Conservation (phyloP, 139 green algal genomes). For the Picochlorum sp. region DNA sequence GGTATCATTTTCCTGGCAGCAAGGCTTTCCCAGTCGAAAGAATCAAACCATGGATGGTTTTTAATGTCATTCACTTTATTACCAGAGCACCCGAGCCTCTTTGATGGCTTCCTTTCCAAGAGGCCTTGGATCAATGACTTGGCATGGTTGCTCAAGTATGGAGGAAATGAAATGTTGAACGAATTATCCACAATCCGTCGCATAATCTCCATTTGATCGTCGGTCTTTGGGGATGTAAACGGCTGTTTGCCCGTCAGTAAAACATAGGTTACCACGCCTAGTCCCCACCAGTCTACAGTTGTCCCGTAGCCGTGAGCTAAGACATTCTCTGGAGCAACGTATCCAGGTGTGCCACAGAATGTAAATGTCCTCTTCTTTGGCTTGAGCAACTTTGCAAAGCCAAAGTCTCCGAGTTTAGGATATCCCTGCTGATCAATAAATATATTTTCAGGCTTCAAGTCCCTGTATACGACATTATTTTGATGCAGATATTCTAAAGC, state of each 20-base stretch:
- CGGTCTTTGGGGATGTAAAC: constrained; percentile 81
- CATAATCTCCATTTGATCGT: constrained; percentile 97
- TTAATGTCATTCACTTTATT: constrained; percentile 76
- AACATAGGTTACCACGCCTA: constrained; percentile 92
- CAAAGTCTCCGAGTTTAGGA: constrained; percentile 95
- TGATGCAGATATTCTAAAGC: constrained; percentile 93
- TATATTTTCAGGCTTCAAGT: constrained; percentile 98
- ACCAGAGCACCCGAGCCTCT: constrained; percentile 82
- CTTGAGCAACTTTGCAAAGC: constrained; percentile 91
- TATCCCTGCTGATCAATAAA: constrained; percentile 85
- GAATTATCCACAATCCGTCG: constrained; percentile 89
- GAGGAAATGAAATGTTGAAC: constrained; percentile 85
- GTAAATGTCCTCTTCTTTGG: constrained; percentile 82
- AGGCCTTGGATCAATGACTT: constrained; percentile 75
- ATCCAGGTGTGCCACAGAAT: constrained; percentile 95
- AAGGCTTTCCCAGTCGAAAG: constrained; percentile 81
- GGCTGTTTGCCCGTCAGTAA: constrained; percentile 90
- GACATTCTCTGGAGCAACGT: constrained; percentile 94
- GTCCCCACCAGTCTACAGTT: constrained; percentile 91
- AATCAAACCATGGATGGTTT: constrained; percentile 87
- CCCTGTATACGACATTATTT: constrained; percentile 86
- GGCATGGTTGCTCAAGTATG: constrained; percentile 62
- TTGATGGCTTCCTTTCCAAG: constrained; percentile 79
- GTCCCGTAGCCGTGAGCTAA: constrained; percentile 87
- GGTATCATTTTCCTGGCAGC: constrained; percentile 53